These are phyloP conservation scores for Botrytis fabae DNA, from an alignment of 2,329 filamentous ascomycete species.

Conservation along the genomic window DNA sequence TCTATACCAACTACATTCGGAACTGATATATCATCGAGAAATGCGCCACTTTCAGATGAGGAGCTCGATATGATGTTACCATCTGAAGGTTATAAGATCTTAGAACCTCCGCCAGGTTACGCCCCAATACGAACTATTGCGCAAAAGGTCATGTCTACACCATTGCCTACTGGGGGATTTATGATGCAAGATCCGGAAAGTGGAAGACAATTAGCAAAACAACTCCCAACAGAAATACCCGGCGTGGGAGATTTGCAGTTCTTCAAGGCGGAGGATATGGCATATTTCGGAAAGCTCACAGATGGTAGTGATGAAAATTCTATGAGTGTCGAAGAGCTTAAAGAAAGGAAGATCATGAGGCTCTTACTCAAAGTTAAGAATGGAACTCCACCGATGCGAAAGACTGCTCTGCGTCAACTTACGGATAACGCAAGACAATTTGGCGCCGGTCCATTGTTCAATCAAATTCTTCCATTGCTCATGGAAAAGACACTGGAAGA, in stretches of 20 bases:
- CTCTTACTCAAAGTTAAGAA: conserved; percentile 98
- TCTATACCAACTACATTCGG: conserved; percentile 67
- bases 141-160: conserved; percentile 72
- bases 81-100: conserved; percentile 86
- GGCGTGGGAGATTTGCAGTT: conserved; percentile 96
- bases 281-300: conserved; percentile 96
- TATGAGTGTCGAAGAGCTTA: conserved; percentile 90
- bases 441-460: conserved; percentile 89
- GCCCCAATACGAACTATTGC: conserved; percentile 77
- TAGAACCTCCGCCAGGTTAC: conserved; percentile 89
- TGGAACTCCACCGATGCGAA: conserved; percentile 96
- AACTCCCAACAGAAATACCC: conserved; percentile 91
- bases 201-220: conserved; percentile 78
- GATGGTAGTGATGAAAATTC: conserved; percentile 90
- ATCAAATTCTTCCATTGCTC: conserved; percentile 91
- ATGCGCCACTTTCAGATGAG: conserved; percentile 84
- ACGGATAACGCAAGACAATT: conserved; percentile 98
- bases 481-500: conserved; percentile 99
- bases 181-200: conserved; percentile 97
- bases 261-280: conserved; percentile 98
- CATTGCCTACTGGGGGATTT: conserved; percentile 77
- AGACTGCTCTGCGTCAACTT: conserved; percentile 93
- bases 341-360: conserved; percentile 98
- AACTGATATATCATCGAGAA: conserved; percentile 76
- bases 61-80: conserved; percentile 91